phyloP scores from a whole-genome alignment of 108 stramenopile species.

The Licmophora abbreviata region DNA sequence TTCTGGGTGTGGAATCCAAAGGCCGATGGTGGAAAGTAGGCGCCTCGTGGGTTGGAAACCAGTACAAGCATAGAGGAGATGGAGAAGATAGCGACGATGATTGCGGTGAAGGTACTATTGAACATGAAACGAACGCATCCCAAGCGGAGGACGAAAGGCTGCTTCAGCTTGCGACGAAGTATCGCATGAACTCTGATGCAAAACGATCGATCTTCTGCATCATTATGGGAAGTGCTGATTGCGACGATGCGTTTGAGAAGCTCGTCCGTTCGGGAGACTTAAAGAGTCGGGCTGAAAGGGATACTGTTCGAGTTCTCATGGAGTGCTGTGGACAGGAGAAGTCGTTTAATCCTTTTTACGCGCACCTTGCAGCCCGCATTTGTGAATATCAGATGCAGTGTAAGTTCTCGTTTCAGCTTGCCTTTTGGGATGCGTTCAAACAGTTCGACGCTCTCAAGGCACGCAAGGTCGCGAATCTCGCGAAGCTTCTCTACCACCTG shows the following conservation, averaged over 20 bases:
- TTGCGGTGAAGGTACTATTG: slow-evolving; percentile 3
- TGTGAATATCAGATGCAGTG: slow-evolving; percentile 85
- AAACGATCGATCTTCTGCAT: slow-evolving; percentile 90
- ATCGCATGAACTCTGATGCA: slow-evolving; percentile 92
- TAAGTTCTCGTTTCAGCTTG: slow-evolving; percentile 89
- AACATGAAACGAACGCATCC: not conserved
- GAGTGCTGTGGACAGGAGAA: slow-evolving; percentile 91
- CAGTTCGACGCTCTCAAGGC: slow-evolving; percentile 63
- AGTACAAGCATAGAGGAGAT: slow-evolving; percentile 35
- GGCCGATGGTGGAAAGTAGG: slow-evolving; percentile 96
- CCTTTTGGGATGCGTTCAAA: slow-evolving; percentile 95
- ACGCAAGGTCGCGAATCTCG: slow-evolving; percentile 82
- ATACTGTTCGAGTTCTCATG: slow-evolving; percentile 87
- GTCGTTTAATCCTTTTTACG: slow-evolving; percentile 91
- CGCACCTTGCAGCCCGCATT: slow-evolving; percentile 77
- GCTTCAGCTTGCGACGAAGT: slow-evolving; percentile 70
- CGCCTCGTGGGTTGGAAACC: slow-evolving; percentile 89
- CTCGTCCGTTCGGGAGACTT: slow-evolving; percentile 75
- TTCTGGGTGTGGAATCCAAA: slow-evolving; percentile 65
- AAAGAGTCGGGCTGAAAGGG: slow-evolving; percentile 80
- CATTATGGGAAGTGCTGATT: slow-evolving; percentile 87
- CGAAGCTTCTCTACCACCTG: slow-evolving; percentile 83
- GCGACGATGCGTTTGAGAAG: slow-evolving; percentile 92
- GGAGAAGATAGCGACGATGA: slow-evolving; percentile 15
- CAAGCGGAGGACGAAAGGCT: slow-evolving; percentile 42